These are phyloP conservation scores for Corylus avellana DNA, from an alignment of 306 rosid genomes.

Conservation along the genomic window DNA sequence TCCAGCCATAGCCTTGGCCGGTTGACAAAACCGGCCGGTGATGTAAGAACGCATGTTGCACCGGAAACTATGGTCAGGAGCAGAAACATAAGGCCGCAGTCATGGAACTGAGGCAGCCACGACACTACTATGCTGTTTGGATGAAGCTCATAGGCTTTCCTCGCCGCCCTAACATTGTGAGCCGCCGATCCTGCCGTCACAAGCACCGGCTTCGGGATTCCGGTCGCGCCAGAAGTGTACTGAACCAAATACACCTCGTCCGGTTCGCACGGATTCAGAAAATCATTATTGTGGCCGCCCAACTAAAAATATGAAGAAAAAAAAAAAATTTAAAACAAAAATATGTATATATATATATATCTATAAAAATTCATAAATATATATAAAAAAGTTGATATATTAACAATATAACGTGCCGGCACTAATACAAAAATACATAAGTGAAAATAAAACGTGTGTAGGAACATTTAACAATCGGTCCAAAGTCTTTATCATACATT, in stretches of 20 bases:
- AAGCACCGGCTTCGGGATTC: conserved; percentile 72
- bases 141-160: conserved; percentile 77
- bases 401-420: too few relatives aligned
- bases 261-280: not conserved
- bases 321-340: too few relatives aligned
- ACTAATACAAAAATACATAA: too few relatives aligned
- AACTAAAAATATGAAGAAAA: too few relatives aligned
- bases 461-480: too few relatives aligned
- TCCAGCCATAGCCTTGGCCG: conserved; percentile 77
- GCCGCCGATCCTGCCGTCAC: conserved; percentile 74
- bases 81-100: conserved; percentile 84
- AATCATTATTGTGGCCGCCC: too few relatives aligned
- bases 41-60: conserved; percentile 61
- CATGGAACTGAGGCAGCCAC: conserved; percentile 89
- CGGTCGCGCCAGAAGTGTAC: conserved; percentile 86
- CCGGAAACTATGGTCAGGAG: conserved; percentile 65
- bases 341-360: too few relatives aligned
- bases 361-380: too few relatives aligned
- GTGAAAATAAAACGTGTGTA: too few relatives aligned
- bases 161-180: conserved; percentile 68
- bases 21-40: conserved; percentile 55
- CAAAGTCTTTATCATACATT: too few relatives aligned
- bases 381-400: too few relatives aligned
- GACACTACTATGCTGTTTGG: conserved; percentile 66
- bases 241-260: conserved; percentile 66